phyloP scores from a whole-genome alignment of 257 asterid species.

The Solanum chiquidenum region DNA sequence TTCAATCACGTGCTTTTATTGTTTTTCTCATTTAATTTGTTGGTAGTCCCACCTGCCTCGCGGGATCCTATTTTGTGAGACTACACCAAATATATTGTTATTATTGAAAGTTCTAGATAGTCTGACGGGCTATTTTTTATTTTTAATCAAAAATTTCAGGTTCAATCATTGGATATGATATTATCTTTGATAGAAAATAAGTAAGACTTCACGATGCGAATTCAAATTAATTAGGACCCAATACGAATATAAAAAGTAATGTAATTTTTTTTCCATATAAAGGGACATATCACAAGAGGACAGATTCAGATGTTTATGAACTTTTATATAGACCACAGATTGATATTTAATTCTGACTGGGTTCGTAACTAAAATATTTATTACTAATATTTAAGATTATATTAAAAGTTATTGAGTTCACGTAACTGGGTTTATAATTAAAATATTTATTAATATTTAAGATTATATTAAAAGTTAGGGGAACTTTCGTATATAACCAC shows the following conservation, averaged over 20 bases:
- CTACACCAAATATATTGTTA: not conserved
- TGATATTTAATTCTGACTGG: not conserved
- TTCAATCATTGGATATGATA: fast-evolving
- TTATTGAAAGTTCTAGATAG: too few relatives aligned
- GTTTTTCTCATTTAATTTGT: not conserved
- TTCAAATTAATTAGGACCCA: fast-evolving
- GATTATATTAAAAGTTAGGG: too few relatives aligned
- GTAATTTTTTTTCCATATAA: not conserved
- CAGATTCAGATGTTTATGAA: not conserved
- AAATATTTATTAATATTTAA: too few relatives aligned
- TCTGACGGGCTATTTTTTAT: fast-evolving
- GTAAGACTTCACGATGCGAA: not conserved
- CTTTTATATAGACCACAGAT: not conserved
- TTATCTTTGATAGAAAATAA: fast-evolving
- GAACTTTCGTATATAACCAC: too few relatives aligned
- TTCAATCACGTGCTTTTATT: not conserved
- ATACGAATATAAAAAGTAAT: not conserved
- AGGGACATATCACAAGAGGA: not conserved
- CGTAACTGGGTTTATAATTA: too few relatives aligned
- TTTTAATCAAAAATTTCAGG: fast-evolving
- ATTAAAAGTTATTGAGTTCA: too few relatives aligned
- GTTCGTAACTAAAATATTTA: not conserved
- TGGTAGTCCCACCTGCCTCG: not conserved
- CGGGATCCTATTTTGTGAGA: not conserved
- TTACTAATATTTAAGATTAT: too few relatives aligned